A percentile compares a stretch with the other conserved stretches of the same genome.
phyloP scores from a whole-genome alignment of 2,329 filamentous ascomycete genomes.

The Epichloe elymi region DNA sequence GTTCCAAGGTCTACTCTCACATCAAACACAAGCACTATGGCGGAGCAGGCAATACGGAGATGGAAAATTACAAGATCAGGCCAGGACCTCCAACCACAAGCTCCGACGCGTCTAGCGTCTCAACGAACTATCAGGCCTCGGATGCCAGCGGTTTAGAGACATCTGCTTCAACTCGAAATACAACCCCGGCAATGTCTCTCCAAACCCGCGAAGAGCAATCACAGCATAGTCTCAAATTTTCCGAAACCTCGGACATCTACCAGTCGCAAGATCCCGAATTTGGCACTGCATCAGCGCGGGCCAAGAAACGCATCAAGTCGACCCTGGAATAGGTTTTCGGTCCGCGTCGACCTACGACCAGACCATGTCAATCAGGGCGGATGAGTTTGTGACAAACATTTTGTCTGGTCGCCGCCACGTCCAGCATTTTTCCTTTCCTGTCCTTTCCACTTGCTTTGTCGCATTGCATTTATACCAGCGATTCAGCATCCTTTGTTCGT shows the following conservation, averaged over 20 bases:
- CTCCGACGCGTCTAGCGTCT: not conserved
- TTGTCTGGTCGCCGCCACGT: not conserved
- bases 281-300: not conserved
- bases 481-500: slow-evolving; percentile 7
- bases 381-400: not conserved
- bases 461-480: slow-evolving; percentile 7
- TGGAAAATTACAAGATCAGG: not conserved
- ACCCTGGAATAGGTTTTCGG: slow-evolving; percentile 10
- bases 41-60: not conserved
- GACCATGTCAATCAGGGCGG: not conserved
- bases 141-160: not conserved
- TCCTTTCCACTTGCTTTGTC: slow-evolving; percentile 4
- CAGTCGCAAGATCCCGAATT: not conserved
- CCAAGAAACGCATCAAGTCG: slow-evolving; percentile 4
- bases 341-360: slow-evolving; percentile 3
- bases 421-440: not conserved
- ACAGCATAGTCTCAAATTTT: not conserved
- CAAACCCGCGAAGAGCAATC: not conserved
- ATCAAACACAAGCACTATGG: not conserved
- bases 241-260: not conserved
- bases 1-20: not conserved
- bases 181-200: not conserved
- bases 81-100: not conserved
- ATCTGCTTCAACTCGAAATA: not conserved
- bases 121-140: not conserved